Percentiles rank a stretch among this genome's conserved stretches.
These are phyloP conservation scores for Lecanicillium sp. DNA, from an alignment of 2,329 filamentous ascomycete species.

Conservation along the genomic window DNA sequence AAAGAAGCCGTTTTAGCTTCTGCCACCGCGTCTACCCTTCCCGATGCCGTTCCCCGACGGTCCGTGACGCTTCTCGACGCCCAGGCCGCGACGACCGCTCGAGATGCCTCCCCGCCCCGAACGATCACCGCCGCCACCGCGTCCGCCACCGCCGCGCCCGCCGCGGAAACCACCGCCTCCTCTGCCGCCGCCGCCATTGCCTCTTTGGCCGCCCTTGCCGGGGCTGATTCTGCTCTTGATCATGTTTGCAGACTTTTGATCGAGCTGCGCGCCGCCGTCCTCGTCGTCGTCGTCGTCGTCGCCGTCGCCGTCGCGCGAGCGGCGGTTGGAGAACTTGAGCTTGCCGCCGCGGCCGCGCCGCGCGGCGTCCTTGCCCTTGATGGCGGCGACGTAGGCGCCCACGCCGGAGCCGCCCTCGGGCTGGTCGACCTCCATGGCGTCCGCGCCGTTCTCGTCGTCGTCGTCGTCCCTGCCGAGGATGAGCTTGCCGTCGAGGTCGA, in stretches of 20 bases:
- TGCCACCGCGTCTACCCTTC: slow-evolving; percentile 32
- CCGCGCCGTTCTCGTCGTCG: slow-evolving; percentile 39
- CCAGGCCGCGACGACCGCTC: slow-evolving; percentile 42
- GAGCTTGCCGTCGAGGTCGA: slow-evolving; percentile 73
- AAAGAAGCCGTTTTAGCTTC: slow-evolving; percentile 19
- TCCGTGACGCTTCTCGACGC: slow-evolving; percentile 43
- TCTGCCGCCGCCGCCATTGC: slow-evolving; percentile 23
- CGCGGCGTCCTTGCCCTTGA: slow-evolving; percentile 61
- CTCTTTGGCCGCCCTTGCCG: slow-evolving; percentile 25
- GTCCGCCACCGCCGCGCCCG: slow-evolving; percentile 24
- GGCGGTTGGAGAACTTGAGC: slow-evolving; percentile 65
- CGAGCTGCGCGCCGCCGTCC: slow-evolving; percentile 35
- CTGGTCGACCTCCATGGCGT: slow-evolving; percentile 60
- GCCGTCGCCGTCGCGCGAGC: slow-evolving; percentile 37
- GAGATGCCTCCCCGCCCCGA: slow-evolving; percentile 32
- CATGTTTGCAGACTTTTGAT: slow-evolving; percentile 44
- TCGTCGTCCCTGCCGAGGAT: slow-evolving; percentile 59
- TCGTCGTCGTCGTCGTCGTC: slow-evolving; percentile 42
- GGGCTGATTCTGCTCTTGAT: slow-evolving; percentile 46
- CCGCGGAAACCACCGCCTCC: slow-evolving; percentile 31
- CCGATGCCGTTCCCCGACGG: slow-evolving; percentile 30
- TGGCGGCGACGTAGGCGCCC: slow-evolving; percentile 61
- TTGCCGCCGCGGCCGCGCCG: slow-evolving; percentile 60
- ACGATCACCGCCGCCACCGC: slow-evolving; percentile 23
- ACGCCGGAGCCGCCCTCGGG: slow-evolving; percentile 54